Percentiles rank a stretch among this genome's conserved stretches.
Conservation (phyloP, 164 flowering plant species). For the grape (Vitis vinifera) region DNA sequence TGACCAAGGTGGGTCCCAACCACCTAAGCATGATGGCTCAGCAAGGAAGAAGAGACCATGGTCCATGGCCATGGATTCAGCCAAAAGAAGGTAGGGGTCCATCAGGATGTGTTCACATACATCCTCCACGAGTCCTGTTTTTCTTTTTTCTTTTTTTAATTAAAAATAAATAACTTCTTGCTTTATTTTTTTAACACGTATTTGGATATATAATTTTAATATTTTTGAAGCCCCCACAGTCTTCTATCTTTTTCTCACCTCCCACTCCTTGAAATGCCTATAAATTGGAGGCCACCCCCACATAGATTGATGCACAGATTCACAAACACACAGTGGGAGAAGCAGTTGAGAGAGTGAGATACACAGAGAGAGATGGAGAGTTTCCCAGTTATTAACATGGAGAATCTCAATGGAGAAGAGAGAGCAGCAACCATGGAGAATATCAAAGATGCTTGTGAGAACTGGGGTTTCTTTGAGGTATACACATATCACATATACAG, state of each 20-base stretch:
- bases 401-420: slow-evolving; percentile 60
- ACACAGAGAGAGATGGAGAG: slow-evolving; percentile 36
- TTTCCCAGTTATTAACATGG: slow-evolving; percentile 75
- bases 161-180: no score
- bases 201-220: neutral
- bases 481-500: no score
- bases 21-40: slow-evolving; percentile 6
- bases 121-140: slow-evolving; percentile 20
- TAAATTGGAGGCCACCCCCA: slow-evolving; percentile 11
- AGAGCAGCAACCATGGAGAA: slow-evolving; percentile 55
- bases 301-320: neutral
- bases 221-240: neutral
- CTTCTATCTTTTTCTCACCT: neutral
- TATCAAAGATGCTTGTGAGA: slow-evolving; percentile 79
- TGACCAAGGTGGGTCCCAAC: neutral
- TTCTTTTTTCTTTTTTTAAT: neutral
- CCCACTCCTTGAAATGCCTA: slow-evolving; percentile 9
- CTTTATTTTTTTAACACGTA: no score
- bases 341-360: slow-evolving; percentile 7
- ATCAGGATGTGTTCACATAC: slow-evolving; percentile 17
- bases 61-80: slow-evolving; percentile 6
- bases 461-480: slow-evolving; percentile 96
- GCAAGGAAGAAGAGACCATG: neutral
- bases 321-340: neutral
- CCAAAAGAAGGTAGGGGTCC: slow-evolving; percentile 21